phyloP scores from a whole-genome alignment of 2,329 filamentous ascomycete genomes.

The Sporothrix pallida region DNA sequence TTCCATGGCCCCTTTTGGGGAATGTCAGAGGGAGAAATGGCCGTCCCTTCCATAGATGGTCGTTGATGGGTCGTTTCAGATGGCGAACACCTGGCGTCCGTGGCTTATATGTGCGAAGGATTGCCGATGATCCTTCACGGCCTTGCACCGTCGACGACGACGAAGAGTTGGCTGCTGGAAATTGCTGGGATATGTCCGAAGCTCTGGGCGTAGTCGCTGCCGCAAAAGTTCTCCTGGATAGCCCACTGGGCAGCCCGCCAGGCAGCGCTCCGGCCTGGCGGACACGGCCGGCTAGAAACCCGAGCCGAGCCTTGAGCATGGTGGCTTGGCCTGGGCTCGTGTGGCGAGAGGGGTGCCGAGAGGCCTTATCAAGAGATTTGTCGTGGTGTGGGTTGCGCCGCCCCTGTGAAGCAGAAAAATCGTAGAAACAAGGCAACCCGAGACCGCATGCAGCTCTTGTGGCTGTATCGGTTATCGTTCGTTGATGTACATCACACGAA shows the following conservation, averaged over 20 bases:
- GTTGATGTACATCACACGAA: no score
- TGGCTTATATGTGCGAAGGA: slow-evolving; percentile 87
- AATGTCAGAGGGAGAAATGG: slow-evolving; percentile 83
- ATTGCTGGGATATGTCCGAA: slow-evolving; percentile 27
- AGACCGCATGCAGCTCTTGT: no score
- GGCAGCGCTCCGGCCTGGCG: slow-evolving; percentile 22
- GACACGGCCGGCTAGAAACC: slow-evolving; percentile 49
- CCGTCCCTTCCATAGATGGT: slow-evolving; percentile 94
- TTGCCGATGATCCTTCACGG: slow-evolving; percentile 48
- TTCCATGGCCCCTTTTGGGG: slow-evolving; percentile 88
- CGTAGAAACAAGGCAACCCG: background rate
- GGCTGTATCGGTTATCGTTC: background rate
- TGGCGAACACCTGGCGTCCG: slow-evolving; percentile 91
- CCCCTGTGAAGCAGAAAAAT: background rate
- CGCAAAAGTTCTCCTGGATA: slow-evolving; percentile 38
- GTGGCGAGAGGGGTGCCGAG: background rate
- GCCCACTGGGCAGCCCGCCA: slow-evolving; percentile 33
- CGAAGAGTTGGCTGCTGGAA: slow-evolving; percentile 10
- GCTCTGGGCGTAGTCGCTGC: slow-evolving; percentile 34
- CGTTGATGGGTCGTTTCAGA: slow-evolving; percentile 89
- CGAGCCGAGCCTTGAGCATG: slow-evolving; percentile 72
- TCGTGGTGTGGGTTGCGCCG: background rate
- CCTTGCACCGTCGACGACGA: background rate
- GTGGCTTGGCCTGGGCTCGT: slow-evolving; percentile 32
- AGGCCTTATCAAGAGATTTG: background rate